These are phyloP conservation scores for Penicillium arizonense DNA, from an alignment of 495 filamentous ascomycete genomes.

Conservation along the genomic window DNA sequence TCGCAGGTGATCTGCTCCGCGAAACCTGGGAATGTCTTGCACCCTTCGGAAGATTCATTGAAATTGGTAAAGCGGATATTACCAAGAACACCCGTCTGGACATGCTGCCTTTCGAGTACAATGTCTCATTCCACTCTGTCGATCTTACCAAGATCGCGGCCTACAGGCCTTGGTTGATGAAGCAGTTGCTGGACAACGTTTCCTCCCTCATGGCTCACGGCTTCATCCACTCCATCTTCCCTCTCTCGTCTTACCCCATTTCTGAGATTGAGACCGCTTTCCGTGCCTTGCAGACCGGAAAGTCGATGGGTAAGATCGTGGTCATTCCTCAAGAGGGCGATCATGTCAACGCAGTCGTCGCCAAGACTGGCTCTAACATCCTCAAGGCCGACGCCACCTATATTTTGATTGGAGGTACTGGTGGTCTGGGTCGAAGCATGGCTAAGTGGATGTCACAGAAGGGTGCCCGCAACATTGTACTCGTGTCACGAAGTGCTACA, in stretches of 20 bases:
- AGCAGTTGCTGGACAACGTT: constrained; percentile 22
- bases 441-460: not conserved
- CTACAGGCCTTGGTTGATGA: constrained; percentile 22
- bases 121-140: constrained; percentile 42
- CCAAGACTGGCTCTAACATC: no score
- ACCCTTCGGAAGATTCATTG: constrained; percentile 55
- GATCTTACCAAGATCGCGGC: constrained; percentile 37
- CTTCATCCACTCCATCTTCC: constrained; percentile 25
- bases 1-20: constrained; percentile 39
- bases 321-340: constrained; percentile 28
- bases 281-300: constrained; percentile 48
- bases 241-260: constrained; percentile 35
- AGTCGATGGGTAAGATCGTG: constrained; percentile 52
- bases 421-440: constrained; percentile 8
- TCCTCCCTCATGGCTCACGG: constrained; percentile 25
- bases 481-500: constrained; percentile 7
- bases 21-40: constrained; percentile 49
- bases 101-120: constrained; percentile 39
- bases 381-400: constrained; percentile 7
- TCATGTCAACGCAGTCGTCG: constrained; percentile 12
- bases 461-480: constrained; percentile 5
- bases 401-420: constrained; percentile 11
- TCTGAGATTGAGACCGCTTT: constrained; percentile 47
- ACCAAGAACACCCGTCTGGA: constrained; percentile 33
- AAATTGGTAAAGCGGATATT: constrained; percentile 56